Evolutionary conservation across 2,329 filamentous ascomycete genomes (phyloP).

Genomic region (Aspergillus fijiensis): DNA sequence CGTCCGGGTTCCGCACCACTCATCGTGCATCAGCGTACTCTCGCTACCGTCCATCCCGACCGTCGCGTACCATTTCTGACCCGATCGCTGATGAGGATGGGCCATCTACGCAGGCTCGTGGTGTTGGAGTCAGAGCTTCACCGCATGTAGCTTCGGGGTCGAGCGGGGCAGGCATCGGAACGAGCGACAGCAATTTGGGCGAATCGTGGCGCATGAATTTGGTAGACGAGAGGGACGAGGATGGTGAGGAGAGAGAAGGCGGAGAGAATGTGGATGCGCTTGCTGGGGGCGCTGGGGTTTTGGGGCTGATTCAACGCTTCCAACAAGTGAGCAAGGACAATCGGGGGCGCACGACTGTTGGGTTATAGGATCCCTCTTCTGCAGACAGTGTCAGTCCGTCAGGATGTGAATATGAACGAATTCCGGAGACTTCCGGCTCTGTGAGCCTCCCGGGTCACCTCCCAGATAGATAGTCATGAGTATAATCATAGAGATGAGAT

Average conservation of each 20-base stretch:
- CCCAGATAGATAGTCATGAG: neutral
- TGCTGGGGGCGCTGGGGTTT: conserved; percentile 55
- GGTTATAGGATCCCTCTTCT: conserved; percentile 25
- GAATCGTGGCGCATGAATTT: conserved; percentile 52
- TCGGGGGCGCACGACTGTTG: conserved; percentile 36
- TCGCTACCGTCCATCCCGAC: conserved; percentile 33
- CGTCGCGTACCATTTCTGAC: conserved; percentile 26
- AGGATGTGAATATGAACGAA: neutral
- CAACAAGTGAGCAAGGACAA: conserved; percentile 55
- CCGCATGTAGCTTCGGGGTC: conserved; percentile 30
- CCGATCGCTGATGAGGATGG: conserved; percentile 34
- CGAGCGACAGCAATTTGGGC: conserved; percentile 59
- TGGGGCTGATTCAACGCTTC: conserved; percentile 67
- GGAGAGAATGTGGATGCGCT: conserved; percentile 50
- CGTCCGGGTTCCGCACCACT: conserved; percentile 36
- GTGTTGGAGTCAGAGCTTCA: conserved; percentile 17
- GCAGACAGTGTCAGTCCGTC: neutral
- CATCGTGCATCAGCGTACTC: conserved; percentile 26
- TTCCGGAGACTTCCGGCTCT: neutral
- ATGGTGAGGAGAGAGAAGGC: conserved; percentile 48
- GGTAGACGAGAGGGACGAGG: conserved; percentile 34
- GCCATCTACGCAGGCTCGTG: conserved; percentile 17
- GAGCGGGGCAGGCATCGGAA: conserved; percentile 37
- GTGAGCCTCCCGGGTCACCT: neutral
- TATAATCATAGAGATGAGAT: neutral